Conservation (phyloP, 768 basidiomycete species). For the Pleurotus djamor region DNA sequence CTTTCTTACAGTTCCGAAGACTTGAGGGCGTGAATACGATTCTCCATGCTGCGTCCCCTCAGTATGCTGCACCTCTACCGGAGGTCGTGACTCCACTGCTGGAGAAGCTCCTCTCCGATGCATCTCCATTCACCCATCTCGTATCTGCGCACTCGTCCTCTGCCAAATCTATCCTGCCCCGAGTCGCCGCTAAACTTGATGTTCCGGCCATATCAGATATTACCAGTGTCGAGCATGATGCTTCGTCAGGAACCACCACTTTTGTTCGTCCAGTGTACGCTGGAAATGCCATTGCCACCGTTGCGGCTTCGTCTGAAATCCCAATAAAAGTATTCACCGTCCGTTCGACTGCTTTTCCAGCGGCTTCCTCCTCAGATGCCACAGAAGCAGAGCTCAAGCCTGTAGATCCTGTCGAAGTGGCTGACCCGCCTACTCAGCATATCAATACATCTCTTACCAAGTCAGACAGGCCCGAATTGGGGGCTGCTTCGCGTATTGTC, state of each 20-base stretch:
- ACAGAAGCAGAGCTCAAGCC: conserved; percentile 57
- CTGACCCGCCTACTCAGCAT: conserved; percentile 59
- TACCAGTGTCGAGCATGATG: conserved; percentile 75
- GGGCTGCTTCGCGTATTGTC: conserved; percentile 83
- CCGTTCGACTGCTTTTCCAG: conserved; percentile 85
- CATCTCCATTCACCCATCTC: conserved; percentile 80
- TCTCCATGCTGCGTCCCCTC: conserved; percentile 66
- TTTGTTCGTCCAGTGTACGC: conserved; percentile 97
- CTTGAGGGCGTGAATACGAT: conserved; percentile 66
- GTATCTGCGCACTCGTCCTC: conserved; percentile 90
- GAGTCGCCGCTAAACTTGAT: conserved; percentile 87
- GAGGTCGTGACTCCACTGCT: conserved; percentile 84
- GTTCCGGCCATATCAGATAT: conserved; percentile 91
- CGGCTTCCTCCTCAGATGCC: conserved; percentile 51
- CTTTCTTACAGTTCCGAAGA: conserved; percentile 32
- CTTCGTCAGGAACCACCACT: conserved; percentile 68
- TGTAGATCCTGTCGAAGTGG: conserved; percentile 61
- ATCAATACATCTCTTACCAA: conserved; percentile 76
- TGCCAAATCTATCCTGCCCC: conserved; percentile 91
- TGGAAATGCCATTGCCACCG: conserved; percentile 94
- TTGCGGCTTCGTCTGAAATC: conserved; percentile 75
- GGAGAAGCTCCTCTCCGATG: conserved; percentile 64
- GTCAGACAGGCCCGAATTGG: conserved; percentile 92
- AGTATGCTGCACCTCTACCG: conserved; percentile 68
- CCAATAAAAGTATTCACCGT: conserved; percentile 94